phyloP scores from a whole-genome alignment of 495 filamentous ascomycete species.

The Aspergillus conjunctus region DNA sequence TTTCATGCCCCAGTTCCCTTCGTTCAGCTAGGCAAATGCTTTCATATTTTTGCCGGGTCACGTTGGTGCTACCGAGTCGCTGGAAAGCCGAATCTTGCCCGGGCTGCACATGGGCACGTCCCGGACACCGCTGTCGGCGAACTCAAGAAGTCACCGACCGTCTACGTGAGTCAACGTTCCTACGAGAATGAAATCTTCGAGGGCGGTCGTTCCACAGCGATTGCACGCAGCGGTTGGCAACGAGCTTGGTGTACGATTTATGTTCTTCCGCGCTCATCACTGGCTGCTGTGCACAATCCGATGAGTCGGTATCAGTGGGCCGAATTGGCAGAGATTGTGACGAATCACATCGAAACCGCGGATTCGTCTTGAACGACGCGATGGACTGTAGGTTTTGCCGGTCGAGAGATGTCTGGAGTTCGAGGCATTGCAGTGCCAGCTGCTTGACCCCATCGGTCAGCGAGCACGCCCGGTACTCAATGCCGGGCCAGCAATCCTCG shows the following conservation, averaged over 20 bases:
- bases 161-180: conserved; percentile 26
- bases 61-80: background rate
- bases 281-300: conserved; percentile 26
- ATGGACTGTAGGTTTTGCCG: conserved; percentile 30
- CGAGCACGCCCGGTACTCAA: conserved; percentile 53
- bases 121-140: background rate
- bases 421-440: conserved; percentile 55
- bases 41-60: background rate
- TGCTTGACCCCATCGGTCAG: conserved; percentile 56
- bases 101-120: background rate
- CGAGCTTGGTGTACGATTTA: conserved; percentile 26
- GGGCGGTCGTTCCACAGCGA: conserved; percentile 25
- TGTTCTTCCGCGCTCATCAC: conserved; percentile 32
- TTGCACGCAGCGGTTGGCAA: conserved; percentile 28
- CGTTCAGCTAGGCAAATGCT: background rate
- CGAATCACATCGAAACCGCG: conserved; percentile 24
- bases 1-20: background rate
- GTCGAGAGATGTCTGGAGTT: conserved; percentile 40
- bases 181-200: conserved; percentile 28
- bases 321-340: conserved; percentile 23
- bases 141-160: conserved; percentile 32
- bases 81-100: background rate
- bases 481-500: conserved; percentile 55
- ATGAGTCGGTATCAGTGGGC: conserved; percentile 18
- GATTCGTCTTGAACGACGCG: conserved; percentile 28